Base-by-base conservation (phyloP, 169 alveolate species). In the Eimeria falciformis region DNA sequence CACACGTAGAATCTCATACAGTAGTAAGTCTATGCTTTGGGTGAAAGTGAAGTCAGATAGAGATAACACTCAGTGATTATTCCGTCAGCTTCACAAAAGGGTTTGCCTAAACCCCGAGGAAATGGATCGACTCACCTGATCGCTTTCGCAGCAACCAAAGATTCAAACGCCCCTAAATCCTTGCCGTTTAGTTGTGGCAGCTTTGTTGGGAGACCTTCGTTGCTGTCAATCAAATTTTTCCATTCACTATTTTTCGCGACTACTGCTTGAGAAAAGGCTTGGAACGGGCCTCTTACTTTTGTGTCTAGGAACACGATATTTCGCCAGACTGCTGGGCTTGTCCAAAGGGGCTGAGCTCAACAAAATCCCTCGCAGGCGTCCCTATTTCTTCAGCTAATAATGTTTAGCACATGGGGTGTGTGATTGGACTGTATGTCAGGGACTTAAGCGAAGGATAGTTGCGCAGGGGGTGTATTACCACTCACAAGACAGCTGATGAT, bases 201-300 rank as follows among this genome's bases (percentile, higher is more conserved):
- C 25, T 50, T 25, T 33, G 75, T 21, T 12, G 89, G 89, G 43
- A 79, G n/a, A 0, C 29, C 56, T 33, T 55, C 55, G 25, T 18
- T 56, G 37, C 25, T 55, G 23, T 79, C 89, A 50, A 79, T 25
- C 37, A 55, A 21, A 33, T 43, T 29, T 14, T 55, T 79, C 89
- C 89, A 79, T 53, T 79, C 89, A 29, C 89, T 75, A 5, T 79
- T 73, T 29, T 79, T 56, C 45, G 45, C 56, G 11, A 73, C 89
- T 73, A 55, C 89, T 79, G 47, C 69, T 53, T 29, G 50, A 55
- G 89, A 69, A 7, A 79, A 79, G 29, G 75, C 89, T 23, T 65
- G 71, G 12, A 79, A 79, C 75, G 53, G 50, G 9, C 89, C 89
- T n/a, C 89, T 73, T 14, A 79, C 53, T 7, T 18, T 79, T n/a